Conservation (phyloP, 78 protist species). For the Dictyostelium capitatum region DNA sequence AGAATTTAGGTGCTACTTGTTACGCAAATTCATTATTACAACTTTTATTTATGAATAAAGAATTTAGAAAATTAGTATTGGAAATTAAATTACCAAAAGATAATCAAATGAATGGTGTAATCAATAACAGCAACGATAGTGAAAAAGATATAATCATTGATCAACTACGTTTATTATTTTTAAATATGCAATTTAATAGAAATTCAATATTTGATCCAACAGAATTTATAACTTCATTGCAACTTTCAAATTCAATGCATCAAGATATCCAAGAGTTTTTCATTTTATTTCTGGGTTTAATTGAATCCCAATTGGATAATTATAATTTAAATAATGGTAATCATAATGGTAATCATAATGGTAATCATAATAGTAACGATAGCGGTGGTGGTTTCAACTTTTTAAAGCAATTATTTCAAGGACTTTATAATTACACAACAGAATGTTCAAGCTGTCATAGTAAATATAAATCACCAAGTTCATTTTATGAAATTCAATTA, state of each 20-base stretch:
- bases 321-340: not conserved
- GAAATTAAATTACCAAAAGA: not conserved
- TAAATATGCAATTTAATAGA: constrained; percentile 28
- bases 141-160: not conserved
- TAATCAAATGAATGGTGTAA: not conserved
- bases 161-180: constrained; percentile 50
- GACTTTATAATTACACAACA: constrained; percentile 26
- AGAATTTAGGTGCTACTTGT: constrained; percentile 93
- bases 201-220: constrained; percentile 36
- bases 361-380: not conserved
- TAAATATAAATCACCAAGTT: not conserved
- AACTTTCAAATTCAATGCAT: constrained; percentile 70
- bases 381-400: not conserved
- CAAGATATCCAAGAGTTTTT: constrained; percentile 86
- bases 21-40: constrained; percentile 89
- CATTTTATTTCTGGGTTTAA: constrained; percentile 42
- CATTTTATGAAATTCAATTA: constrained; percentile 40
- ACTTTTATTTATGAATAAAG: constrained; percentile 73
- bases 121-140: not conserved
- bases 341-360: not conserved
- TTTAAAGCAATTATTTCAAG: constrained; percentile 25
- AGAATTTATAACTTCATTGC: constrained; percentile 47
- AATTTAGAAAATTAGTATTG: constrained; percentile 30
- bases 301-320: constrained; percentile 24
- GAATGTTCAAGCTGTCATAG: constrained; percentile 28